Percentiles rank a stretch among this genome's conserved stretches.
phyloP scores from a whole-genome alignment of 768 basidiomycete species.

The Suillus subluteus region DNA sequence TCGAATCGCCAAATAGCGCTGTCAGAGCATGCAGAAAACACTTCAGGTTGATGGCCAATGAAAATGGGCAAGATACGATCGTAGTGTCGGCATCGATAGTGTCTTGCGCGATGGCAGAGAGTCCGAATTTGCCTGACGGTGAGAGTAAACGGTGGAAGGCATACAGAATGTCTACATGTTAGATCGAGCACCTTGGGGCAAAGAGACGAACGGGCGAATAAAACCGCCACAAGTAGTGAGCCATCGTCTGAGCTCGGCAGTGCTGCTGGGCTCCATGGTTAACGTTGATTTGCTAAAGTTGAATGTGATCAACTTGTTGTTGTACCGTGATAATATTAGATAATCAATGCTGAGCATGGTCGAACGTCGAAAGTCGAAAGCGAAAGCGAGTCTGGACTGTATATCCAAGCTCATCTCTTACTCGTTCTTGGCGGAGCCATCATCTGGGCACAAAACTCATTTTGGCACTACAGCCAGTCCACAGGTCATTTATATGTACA shows the following conservation, averaged over 20 bases:
- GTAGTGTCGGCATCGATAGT: constrained; percentile 52
- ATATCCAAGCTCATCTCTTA: no score
- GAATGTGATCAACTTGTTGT: no score
- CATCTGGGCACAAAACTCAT: no score
- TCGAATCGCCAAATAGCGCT: constrained; percentile 38
- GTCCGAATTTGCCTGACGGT: constrained; percentile 47
- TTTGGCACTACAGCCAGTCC: no score
- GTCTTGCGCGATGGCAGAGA: constrained; percentile 50
- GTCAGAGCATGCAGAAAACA: constrained; percentile 47
- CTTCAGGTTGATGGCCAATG: constrained; percentile 63
- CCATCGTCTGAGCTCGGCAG: constrained; percentile 50
- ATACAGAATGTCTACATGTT: constrained; percentile 3
- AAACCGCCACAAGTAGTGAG: constrained; percentile 49
- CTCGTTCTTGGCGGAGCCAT: no score
- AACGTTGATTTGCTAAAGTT: no score
- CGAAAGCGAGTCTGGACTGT: no score
- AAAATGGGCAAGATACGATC: constrained; percentile 72
- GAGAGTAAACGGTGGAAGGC: constrained; percentile 16
- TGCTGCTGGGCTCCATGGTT: not conserved
- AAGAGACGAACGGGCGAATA: constrained; percentile 50
- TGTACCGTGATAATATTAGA: no score
- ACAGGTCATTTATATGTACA: no score
- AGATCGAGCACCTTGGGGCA: constrained; percentile 48
- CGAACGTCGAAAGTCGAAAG: no score
- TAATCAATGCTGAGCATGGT: no score